Percentiles rank a stretch among this genome's conserved stretches.
These are phyloP conservation scores for Xenosphaeropsis pyriputrescens DNA, from an alignment of 2,329 filamentous ascomycete genomes.

Conservation along the genomic window DNA sequence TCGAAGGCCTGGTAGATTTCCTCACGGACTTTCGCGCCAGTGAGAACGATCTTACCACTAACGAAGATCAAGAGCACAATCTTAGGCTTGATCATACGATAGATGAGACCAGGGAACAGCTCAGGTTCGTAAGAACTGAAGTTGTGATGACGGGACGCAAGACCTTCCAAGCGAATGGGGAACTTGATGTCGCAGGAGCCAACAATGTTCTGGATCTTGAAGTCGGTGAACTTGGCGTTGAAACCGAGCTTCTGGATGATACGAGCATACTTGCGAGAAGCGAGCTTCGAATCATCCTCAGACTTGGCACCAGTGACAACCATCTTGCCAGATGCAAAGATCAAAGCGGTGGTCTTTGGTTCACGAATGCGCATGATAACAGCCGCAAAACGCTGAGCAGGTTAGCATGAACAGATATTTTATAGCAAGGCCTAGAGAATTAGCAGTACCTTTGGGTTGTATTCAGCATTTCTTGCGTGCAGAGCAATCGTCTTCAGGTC, in stretches of 20 bases:
- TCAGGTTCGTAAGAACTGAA: constrained; percentile 99
- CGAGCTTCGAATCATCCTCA: constrained; percentile 94
- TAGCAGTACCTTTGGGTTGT: constrained; percentile 81
- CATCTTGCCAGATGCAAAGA: constrained; percentile 99
- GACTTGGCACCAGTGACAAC: constrained; percentile 97
- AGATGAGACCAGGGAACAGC: constrained; percentile 96
- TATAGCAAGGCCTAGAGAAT: constrained; percentile 27
- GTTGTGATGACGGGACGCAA: constrained; percentile 95
- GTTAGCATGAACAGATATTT: constrained; percentile 22
- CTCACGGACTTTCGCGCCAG: constrained; percentile 92
- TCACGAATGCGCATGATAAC: constrained; percentile 99
- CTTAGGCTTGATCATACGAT: constrained; percentile 99
- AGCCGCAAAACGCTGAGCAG: constrained; percentile 78
- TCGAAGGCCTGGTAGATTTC: constrained; percentile 97
- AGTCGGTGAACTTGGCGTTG: constrained; percentile 98
- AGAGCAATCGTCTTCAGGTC: constrained; percentile 98
- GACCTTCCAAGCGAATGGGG: constrained; percentile 88
- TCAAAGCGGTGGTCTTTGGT: constrained; percentile 93
- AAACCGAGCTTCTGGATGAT: constrained; percentile 99
- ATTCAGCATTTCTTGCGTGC: constrained; percentile 95
- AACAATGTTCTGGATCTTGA: constrained; percentile 99
- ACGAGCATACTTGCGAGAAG: constrained; percentile 91
- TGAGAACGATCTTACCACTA: constrained; percentile 94
- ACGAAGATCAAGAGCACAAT: constrained; percentile 97
- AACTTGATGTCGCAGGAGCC: constrained; percentile 99